Evolutionary conservation across 2,329 filamentous ascomycete genomes (phyloP).

Genomic region (Aureobasidium subglaciale): DNA sequence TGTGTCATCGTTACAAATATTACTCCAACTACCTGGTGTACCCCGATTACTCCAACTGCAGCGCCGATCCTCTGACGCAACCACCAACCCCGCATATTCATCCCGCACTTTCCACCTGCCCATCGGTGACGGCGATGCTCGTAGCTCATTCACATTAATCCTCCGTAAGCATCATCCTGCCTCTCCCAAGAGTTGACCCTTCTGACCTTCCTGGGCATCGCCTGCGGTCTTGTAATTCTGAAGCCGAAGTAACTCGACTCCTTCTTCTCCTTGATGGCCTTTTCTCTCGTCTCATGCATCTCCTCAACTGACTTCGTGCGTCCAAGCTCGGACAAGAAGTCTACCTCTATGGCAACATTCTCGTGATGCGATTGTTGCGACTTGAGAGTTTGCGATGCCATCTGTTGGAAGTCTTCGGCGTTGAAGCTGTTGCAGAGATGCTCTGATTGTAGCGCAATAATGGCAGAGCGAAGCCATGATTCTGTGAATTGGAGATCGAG

Average conservation of each 20-base stretch:
- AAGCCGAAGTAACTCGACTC: constrained; percentile 1
- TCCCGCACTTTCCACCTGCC: background rate
- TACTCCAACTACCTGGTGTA: too few relatives aligned
- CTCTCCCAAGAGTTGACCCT: constrained; percentile 8
- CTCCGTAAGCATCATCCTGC: constrained; percentile 6
- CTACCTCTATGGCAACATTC: background rate
- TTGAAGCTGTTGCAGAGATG: background rate
- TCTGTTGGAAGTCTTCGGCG: background rate
- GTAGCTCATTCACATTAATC: constrained; percentile 5
- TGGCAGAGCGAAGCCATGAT: background rate
- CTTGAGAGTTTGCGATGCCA: background rate
- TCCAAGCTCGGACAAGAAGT: background rate
- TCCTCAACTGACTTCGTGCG: background rate
- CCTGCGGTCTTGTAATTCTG: constrained; percentile 1
- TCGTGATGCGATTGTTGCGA: constrained; percentile 7
- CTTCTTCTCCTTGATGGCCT: constrained; percentile 14
- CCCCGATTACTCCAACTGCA: too few relatives aligned
- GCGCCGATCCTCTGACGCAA: constrained; percentile 1
- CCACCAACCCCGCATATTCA: background rate
- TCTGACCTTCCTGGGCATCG: background rate
- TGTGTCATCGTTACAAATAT: constrained; percentile 1
- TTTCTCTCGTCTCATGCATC: constrained; percentile 15
- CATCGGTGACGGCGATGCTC: background rate
- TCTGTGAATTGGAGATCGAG: background rate
- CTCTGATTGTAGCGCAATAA: background rate